A percentile compares a stretch with the other conserved stretches of the same genome.
These are phyloP conservation scores for Hyphopichia wangnamkhiaoensis DNA, from an alignment of 1,139 yeast species.

Conservation along the genomic window DNA sequence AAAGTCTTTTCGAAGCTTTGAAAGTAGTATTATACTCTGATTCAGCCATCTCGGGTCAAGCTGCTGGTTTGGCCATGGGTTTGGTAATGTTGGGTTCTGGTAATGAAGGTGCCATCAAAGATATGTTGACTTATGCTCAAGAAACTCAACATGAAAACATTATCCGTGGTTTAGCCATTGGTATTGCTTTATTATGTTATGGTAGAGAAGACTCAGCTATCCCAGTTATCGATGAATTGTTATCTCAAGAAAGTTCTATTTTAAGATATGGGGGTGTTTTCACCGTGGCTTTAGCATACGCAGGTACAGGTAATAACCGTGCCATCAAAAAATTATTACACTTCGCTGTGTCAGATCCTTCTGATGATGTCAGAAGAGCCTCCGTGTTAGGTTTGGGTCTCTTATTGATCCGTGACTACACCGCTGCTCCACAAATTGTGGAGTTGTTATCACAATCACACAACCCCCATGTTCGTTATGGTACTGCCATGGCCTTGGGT, in stretches of 20 bases:
- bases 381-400: constrained; percentile 95
- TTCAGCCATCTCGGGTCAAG: constrained; percentile 93
- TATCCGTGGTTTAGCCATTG: constrained; percentile 86
- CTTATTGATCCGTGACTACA: constrained; percentile 83
- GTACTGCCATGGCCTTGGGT: constrained; percentile 97
- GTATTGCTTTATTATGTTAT: constrained; percentile 82
- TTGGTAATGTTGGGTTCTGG: constrained; percentile 95
- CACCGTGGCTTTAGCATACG: constrained; percentile 92
- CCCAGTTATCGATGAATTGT: constrained; percentile 61
- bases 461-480: constrained; percentile 97
- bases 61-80: constrained; percentile 97
- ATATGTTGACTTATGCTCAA: constrained; percentile 89
- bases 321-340: constrained; percentile 88
- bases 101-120: constrained; percentile 65
- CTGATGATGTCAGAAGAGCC: constrained; percentile 95
- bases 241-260: constrained; percentile 76
- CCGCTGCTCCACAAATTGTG: constrained; percentile 93
- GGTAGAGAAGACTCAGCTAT: constrained; percentile 88
- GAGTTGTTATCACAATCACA: constrained; percentile 91
- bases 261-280: constrained; percentile 96
- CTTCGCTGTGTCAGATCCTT: constrained; percentile 94
- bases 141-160: constrained; percentile 97
- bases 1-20: constrained; percentile 75
- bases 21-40: constrained; percentile 86
- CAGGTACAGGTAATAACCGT: constrained; percentile 89